Evolutionary conservation across 169 alveolate genomes (phyloP), one percentile per base, ranked within the genome.

Genomic region (Plasmodium vivax): DNA sequence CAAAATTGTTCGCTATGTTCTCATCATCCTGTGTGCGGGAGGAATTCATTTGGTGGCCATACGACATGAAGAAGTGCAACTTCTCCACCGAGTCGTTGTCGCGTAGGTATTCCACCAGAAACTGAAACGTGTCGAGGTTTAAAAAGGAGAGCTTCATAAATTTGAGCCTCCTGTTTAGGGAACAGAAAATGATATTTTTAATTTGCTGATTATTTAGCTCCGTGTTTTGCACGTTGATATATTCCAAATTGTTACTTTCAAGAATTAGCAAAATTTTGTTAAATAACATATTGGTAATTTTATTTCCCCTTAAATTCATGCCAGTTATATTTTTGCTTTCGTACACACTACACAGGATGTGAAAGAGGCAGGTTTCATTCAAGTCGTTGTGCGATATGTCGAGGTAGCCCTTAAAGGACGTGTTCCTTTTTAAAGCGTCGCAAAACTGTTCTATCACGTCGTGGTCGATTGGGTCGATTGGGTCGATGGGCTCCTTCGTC

Each of bases 391-490:
- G 16, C 14, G 94, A 88, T 43, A 88, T 77, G 27, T 88, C 88
- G 71, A 88, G 30, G 41, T 32, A 23, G 19, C 94, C 94, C 9
- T 36, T 56, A 79, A 88, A 88, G 8, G 83, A 19, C 27, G 23
- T 88, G 82, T 88, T 88, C 3, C 32, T 80, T 88, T 88, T 75
- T 72, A 88, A 80, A 56, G 68, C 82, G 19, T 88, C 62, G 82
- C 94, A 77, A 58, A 88, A 88, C n/a, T 62, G 62, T 43, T 88
- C 94, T 56, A 88, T 88, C 19, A 88, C 71, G 82, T 88, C 87
- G 34, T 79, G 81, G 47, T 87, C 94, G n/a, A 87, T 56, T 32
- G 23, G 71, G 47, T 87, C 94, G n/a, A 77, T 56, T 8, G 23
- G 14, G 41, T 36, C 41, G 4, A 1, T 36, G n/a, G n/a, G n/a